Percentiles rank a stretch among this genome's conserved stretches.
phyloP scores from a whole-genome alignment of 805 yeast genomes.

The Schizosaccharomyces osmophilus region DNA sequence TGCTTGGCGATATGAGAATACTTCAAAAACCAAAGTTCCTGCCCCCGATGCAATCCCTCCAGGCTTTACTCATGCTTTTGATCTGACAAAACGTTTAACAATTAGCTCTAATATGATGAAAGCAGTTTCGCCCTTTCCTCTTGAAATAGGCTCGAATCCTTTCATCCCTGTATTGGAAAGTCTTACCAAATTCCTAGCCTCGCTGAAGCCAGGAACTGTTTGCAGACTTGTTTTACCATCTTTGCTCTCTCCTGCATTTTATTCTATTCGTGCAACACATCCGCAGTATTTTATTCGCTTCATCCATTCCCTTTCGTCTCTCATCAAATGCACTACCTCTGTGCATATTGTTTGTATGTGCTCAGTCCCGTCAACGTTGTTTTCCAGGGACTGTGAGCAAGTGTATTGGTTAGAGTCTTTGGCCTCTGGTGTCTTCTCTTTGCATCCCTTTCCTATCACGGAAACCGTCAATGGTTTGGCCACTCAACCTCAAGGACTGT shows the following conservation, averaged over 20 bases:
- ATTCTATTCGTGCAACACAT: background rate
- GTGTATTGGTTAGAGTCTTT: constrained; percentile 31
- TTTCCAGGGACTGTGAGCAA: constrained; percentile 27
- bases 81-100: background rate
- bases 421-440: constrained; percentile 41
- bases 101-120: background rate
- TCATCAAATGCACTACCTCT: background rate
- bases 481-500: background rate
- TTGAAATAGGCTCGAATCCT: background rate
- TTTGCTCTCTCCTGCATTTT: background rate
- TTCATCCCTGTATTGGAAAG: background rate
- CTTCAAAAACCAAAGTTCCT: background rate
- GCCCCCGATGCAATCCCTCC: background rate
- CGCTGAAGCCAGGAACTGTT: background rate
- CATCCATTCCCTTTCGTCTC: background rate
- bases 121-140: background rate
- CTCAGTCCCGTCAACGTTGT: constrained; percentile 21
- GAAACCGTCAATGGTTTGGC: background rate
- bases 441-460: constrained; percentile 38
- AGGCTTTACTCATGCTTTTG: background rate
- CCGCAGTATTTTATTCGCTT: background rate
- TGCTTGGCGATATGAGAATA: constrained; percentile 1
- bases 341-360: background rate
- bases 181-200: background rate
- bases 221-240: background rate